Percentiles rank a stretch among this genome's conserved stretches.
Conservation (phyloP, 176 grass and related monocot species). For the Saccharum officinarum region DNA sequence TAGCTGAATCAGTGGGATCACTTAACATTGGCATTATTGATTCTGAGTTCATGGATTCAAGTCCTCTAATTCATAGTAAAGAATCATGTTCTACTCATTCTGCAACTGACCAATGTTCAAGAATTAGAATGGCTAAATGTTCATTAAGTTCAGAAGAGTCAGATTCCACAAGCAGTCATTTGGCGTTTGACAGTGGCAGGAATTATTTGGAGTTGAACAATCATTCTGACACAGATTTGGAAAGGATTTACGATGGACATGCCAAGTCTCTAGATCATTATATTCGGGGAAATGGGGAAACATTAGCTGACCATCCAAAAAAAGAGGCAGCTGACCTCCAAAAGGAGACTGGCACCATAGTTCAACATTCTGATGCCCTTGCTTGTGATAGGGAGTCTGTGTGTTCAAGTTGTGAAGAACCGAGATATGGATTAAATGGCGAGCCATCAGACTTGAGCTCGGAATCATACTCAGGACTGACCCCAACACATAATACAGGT, state of each 20-base stretch:
- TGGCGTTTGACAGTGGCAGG: not conserved
- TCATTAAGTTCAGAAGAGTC: slow-evolving; percentile 39
- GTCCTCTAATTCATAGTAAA: slow-evolving; percentile 5
- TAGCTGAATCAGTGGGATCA: slow-evolving; percentile 49
- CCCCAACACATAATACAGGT: not conserved
- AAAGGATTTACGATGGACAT: slow-evolving; percentile 9
- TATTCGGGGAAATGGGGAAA: slow-evolving; percentile 1
- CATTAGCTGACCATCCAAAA: not conserved
- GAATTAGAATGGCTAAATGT: slow-evolving; percentile 23
- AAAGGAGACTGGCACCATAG: slow-evolving; percentile 18
- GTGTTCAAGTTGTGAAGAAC: slow-evolving; percentile 38
- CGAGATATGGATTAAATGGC: not conserved
- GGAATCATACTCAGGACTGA: slow-evolving; percentile 16
- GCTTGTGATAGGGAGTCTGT: slow-evolving; percentile 40
- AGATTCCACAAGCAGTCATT: slow-evolving; percentile 25
- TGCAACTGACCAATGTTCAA: slow-evolving; percentile 41
- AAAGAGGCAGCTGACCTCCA: slow-evolving; percentile 12
- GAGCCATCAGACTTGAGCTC: slow-evolving; percentile 12
- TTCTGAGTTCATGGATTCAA: slow-evolving; percentile 37
- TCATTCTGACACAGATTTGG: not conserved
- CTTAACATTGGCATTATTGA: slow-evolving; percentile 23
- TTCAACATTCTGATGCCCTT: slow-evolving; percentile 5
- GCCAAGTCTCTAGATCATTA: not conserved
- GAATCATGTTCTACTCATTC: slow-evolving; percentile 12
- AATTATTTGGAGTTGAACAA: slow-evolving; percentile 17